These are phyloP conservation scores for Scortechinia acanthostroma DNA, from an alignment of 2,329 filamentous ascomycete species.

Conservation along the genomic window DNA sequence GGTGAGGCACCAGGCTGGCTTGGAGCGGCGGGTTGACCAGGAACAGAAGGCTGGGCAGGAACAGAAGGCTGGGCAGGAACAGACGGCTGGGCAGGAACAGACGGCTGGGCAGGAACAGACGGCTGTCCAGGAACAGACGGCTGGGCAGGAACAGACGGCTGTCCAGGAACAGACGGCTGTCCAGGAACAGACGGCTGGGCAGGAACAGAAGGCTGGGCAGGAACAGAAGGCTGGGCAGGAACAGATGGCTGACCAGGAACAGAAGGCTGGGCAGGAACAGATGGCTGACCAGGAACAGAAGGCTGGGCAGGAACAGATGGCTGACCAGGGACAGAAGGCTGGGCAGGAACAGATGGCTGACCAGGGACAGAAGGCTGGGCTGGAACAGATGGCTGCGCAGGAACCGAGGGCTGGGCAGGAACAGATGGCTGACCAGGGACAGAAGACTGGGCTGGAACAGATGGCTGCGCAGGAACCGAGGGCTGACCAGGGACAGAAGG, in stretches of 20 bases:
- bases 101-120: not conserved
- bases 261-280: not conserved
- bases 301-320: slow-evolving; percentile 7
- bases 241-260: not conserved
- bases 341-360: slow-evolving; percentile 8
- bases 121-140: not conserved
- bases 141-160: not conserved
- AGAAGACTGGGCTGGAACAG: too few relatives aligned
- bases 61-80: slow-evolving; percentile 4
- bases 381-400: too few relatives aligned
- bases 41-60: not conserved
- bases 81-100: not conserved
- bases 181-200: not conserved
- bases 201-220: not conserved
- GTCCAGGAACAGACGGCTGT: not conserved
- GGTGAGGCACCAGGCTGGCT: not conserved
- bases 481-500: too few relatives aligned
- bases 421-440: too few relatives aligned
- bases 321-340: slow-evolving; percentile 6
- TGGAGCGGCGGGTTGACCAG: slow-evolving; percentile 5
- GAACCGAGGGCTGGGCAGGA: too few relatives aligned
- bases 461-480: too few relatives aligned
- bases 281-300: not conserved
- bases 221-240: not conserved
- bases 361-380: too few relatives aligned